Percentiles rank a stretch among this genome's conserved stretches.
Evolutionary conservation across 352 stramenopile species (phyloP).

Genomic region (Phytophthora europaea): DNA sequence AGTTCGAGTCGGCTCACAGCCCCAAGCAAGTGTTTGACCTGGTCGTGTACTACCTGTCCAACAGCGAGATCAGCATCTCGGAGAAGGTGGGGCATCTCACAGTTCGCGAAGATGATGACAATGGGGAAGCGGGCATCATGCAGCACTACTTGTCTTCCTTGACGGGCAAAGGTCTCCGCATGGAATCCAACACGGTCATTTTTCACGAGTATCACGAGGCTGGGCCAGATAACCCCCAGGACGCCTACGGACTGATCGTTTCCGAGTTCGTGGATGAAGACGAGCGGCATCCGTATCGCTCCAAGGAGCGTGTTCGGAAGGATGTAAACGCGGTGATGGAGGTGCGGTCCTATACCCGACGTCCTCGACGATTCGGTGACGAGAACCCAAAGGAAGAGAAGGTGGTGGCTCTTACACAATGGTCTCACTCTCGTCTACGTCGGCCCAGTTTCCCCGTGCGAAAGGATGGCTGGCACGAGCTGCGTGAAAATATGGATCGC

Average conservation of each 20-base stretch:
- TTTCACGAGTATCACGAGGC: slow-evolving; percentile 35
- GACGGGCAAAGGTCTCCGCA: slow-evolving; percentile 17
- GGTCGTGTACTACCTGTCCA: slow-evolving; percentile 33
- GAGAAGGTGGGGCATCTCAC: slow-evolving; percentile 52
- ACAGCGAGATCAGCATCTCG: slow-evolving; percentile 55
- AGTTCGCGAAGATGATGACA: slow-evolving; percentile 54
- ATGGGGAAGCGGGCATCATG: slow-evolving; percentile 23
- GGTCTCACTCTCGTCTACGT: slow-evolving; percentile 41
- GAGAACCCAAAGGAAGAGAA: slow-evolving; percentile 15
- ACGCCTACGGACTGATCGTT: slow-evolving; percentile 31
- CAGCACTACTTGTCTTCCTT: slow-evolving; percentile 44
- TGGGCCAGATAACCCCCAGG: background rate
- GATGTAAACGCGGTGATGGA: slow-evolving; percentile 43
- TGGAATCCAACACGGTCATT: slow-evolving; percentile 48
- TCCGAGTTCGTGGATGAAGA: slow-evolving; percentile 53
- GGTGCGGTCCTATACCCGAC: slow-evolving; percentile 11
- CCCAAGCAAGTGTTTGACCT: slow-evolving; percentile 52
- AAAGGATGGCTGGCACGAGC: slow-evolving; percentile 29
- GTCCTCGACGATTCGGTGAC: background rate
- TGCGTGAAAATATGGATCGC: slow-evolving; percentile 47
- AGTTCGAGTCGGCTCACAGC: slow-evolving; percentile 34
- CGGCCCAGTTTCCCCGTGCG: slow-evolving; percentile 33
- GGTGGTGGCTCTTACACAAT: slow-evolving; percentile 48
- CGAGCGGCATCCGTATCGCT: slow-evolving; percentile 46
- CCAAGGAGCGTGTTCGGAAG: slow-evolving; percentile 38